Evolutionary conservation across 805 yeast species (phyloP).

Genomic region (Kuraishia capsulata): DNA sequence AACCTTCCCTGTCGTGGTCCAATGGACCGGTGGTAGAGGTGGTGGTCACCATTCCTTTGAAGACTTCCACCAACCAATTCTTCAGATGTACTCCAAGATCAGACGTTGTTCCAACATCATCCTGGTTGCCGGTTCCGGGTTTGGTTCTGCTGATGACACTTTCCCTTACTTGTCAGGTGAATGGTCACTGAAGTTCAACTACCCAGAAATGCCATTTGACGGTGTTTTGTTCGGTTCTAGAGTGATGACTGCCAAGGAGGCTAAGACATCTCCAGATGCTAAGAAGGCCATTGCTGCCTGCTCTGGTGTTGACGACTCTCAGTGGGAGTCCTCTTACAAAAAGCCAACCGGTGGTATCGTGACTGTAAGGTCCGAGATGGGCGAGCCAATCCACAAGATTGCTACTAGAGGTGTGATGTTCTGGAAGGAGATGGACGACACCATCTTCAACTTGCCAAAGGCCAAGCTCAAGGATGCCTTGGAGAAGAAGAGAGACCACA

Average conservation of each 20-base stretch:
- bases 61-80: conserved; percentile 96
- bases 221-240: conserved; percentile 95
- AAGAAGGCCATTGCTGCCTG: conserved; percentile 86
- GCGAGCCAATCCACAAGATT: conserved; percentile 97
- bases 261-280: conserved; percentile 88
- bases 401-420: conserved; percentile 96
- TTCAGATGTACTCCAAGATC: conserved; percentile 91
- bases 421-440: conserved; percentile 96
- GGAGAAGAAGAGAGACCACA: conserved; percentile 74
- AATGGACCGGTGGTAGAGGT: conserved; percentile 99
- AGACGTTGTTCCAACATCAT: conserved; percentile 87
- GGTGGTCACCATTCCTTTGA: conserved; percentile 99
- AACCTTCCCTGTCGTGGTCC: conserved; percentile 89
- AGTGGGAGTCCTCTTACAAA: conserved; percentile 94
- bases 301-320: conserved; percentile 76
- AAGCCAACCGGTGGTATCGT: conserved; percentile 95
- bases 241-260: conserved; percentile 96
- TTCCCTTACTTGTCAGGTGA: conserved; percentile 96
- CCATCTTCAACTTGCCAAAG: conserved; percentile 87
- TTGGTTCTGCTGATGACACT: conserved; percentile 94
- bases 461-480: conserved; percentile 76
- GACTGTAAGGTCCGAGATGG: conserved; percentile 98
- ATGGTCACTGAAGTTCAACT: conserved; percentile 82
- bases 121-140: conserved; percentile 95
- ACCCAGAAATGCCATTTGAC: conserved; percentile 99